These are phyloP conservation scores for Podospora comata DNA, from an alignment of 495 filamentous ascomycete genomes.

Conservation along the genomic window DNA sequence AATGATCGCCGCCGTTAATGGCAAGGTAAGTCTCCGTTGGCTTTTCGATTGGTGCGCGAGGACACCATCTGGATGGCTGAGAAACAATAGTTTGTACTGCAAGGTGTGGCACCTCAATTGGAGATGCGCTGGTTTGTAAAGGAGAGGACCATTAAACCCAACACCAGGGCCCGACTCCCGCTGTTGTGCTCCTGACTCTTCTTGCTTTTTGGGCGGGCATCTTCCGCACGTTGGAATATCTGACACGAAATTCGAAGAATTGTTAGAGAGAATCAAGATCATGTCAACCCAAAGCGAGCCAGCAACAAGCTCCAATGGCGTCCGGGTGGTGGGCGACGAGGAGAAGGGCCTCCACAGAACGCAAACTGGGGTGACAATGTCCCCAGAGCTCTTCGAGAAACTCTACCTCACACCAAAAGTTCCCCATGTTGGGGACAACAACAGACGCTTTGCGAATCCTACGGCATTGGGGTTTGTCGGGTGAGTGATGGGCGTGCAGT, in stretches of 20 bases:
- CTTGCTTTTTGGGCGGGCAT: neutral
- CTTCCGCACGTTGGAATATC: neutral
- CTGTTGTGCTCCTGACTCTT: neutral
- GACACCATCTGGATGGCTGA: neutral
- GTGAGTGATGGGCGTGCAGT: slow-evolving; percentile 19
- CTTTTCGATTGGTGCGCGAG: neutral
- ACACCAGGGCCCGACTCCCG: neutral
- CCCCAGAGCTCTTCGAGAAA: slow-evolving; percentile 57
- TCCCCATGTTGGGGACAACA: slow-evolving; percentile 46
- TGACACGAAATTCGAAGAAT: neutral
- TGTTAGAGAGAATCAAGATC: neutral
- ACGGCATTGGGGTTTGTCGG: slow-evolving; percentile 55
- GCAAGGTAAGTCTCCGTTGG: neutral
- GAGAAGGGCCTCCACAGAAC: slow-evolving; percentile 41
- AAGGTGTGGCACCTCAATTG: neutral
- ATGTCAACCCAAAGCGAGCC: slow-evolving; percentile 16
- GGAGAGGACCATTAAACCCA: neutral
- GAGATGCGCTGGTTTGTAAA: neutral
- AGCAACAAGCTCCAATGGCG: slow-evolving; percentile 6
- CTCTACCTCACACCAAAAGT: slow-evolving; percentile 55
- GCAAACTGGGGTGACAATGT: slow-evolving; percentile 43
- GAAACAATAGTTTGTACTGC: neutral
- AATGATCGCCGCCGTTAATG: neutral
- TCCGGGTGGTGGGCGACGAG: slow-evolving; percentile 27
- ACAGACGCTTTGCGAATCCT: slow-evolving; percentile 52